Evolutionary conservation across 169 alveolate species (phyloP), one percentile per base, ranked within the genome.

Genomic region (Babesia ovis): DNA sequence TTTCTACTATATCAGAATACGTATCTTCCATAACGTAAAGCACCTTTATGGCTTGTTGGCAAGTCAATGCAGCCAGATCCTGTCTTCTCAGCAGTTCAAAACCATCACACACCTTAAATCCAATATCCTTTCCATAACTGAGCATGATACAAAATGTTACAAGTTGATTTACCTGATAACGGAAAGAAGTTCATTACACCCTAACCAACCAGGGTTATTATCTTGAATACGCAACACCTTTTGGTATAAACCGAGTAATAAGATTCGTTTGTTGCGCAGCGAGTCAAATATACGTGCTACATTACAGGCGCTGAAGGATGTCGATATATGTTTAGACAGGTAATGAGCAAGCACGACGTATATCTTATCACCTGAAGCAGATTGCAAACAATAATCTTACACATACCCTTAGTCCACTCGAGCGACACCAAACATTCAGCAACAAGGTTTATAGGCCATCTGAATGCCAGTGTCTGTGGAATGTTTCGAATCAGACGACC

Each of bases 391-490:
- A 0, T 22, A 37, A 2, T 16, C 3, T 22, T 4, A 1, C 3
- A 71, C 68, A 4, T 58, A 70, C 69, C 41, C 70, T 59, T 56
- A 1, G 53, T 48, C 43, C 68, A 22, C 25, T 70, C 68, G 20
- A 54, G 41, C 12, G 25, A 34, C 8, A 81, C 54, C 31, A 81
- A 42, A 14, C 77, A 76, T 27, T 81, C 85, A 1, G 81, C 62
- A 2, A 81, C 68, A 14, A 81, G 56, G 9, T 43, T 74, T 41
- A 68, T 32, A 12, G 71, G 68, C 84, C 84, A 72, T 12, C 70
- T 72, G 74, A 81, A 81, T 14, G 89, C 72, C 32, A 81, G 67
- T 8, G 75, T 81, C 4, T 68, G 55, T 29, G 89, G 89, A 2
- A 81, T 73, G 58, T 81, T 81, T 29, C 89, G 59, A 27, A 73